Evolutionary conservation across 352 stramenopile species (phyloP), one percentile per base, ranked within the genome.

Genomic region (Pythium pectinolyticum): DNA sequence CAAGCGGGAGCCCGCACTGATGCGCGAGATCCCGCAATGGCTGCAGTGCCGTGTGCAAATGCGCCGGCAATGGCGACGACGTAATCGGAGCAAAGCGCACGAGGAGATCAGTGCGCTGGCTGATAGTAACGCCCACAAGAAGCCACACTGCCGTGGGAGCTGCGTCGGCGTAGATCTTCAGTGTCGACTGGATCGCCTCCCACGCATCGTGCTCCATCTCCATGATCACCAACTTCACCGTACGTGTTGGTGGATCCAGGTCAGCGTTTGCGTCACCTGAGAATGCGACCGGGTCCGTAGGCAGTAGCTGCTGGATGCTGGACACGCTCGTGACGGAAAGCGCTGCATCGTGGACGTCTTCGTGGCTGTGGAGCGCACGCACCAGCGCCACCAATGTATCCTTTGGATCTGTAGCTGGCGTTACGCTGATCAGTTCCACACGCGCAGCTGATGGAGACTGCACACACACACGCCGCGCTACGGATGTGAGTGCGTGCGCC

Each of bases 1-100:
- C 75, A 41, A 91, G 73, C n/a, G 71, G 73, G 50, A 77, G 80
- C 11, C 82, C 77, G 32, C 75, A 87, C 40, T 88, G 78, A 17
- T 67, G 31, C 20, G 39, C 57, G 14, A 89, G 66, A 19, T 62
- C 73, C 45, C 77, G 37, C 34, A 91, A 63, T 17, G 82, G 77
- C 20, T 64, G 55, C 3, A 66, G 11, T 1, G 73, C 58, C n/a
- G 40, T 48, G 19, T 56, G 20, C 12, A 62, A 48, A 20, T 19
- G 25, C 3, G 11, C 8, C 9, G 27, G 22, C 43, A 10, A 22
- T 31, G 24, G 10, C 20, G 45, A 5, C 12, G 59, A 37, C 11
- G 28, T 7, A 19, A 46, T 24, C 20, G 46, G 25, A 20, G 22
- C 19, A 2, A 51, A 28, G 12, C 41, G 39, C 39, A 60, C 25